Percentiles rank a stretch among this genome's conserved stretches.
Evolutionary conservation across 1,139 yeast genomes (phyloP).

Genomic region (Saccharomyces hybrid): DNA sequence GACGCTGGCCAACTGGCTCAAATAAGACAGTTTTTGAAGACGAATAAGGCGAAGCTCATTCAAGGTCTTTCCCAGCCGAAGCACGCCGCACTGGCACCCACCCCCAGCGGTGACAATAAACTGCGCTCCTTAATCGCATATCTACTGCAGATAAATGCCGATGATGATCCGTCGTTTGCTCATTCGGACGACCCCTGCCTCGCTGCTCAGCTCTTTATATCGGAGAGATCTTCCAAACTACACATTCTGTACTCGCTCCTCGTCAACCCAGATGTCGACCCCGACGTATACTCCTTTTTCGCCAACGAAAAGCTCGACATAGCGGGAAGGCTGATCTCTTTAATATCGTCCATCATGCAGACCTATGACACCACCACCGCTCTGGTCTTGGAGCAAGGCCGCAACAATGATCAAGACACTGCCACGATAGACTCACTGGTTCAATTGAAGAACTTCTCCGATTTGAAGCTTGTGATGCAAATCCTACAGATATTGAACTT

Average conservation of each 20-base stretch:
- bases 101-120: neutral
- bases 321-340: neutral
- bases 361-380: neutral
- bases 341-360: neutral
- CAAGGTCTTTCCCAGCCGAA: neutral
- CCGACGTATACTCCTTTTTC: neutral
- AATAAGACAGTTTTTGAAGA: neutral
- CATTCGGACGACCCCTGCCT: neutral
- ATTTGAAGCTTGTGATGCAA: conserved; percentile 36
- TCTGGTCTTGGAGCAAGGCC: neutral
- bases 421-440: conserved; percentile 5
- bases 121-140: neutral
- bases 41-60: neutral
- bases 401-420: neutral
- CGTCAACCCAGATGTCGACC: neutral
- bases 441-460: conserved; percentile 36
- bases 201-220: neutral
- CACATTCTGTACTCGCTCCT: neutral
- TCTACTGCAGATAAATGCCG: neutral
- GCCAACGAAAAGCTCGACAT: neutral
- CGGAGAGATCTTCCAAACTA: neutral
- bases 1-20: neutral
- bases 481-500: conserved; percentile 38
- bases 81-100: no score
- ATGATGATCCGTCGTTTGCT: neutral